phyloP scores from a whole-genome alignment of 1,284 basidiomycete genomes.

The Irpex lacteus region DNA sequence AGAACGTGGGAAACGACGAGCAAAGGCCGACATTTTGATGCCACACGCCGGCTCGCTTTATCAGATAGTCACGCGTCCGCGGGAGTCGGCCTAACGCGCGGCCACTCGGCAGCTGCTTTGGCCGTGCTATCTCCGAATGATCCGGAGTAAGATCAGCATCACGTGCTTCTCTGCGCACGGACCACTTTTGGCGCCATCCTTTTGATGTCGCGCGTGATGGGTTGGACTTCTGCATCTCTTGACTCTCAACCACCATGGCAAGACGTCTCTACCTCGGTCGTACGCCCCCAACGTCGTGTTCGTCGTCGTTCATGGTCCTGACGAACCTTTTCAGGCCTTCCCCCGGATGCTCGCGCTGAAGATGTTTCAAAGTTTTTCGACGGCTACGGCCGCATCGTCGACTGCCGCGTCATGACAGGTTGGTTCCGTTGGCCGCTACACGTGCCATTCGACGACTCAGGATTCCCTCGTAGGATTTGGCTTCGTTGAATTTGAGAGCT shows the following conservation, averaged over 20 bases:
- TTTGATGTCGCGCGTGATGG: constrained; percentile 19
- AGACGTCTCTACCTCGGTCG: constrained; percentile 83
- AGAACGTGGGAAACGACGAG: constrained; percentile 38
- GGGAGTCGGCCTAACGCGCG: not conserved
- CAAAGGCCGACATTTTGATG: not conserved
- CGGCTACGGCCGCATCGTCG: constrained; percentile 81
- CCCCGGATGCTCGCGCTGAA: constrained; percentile 73
- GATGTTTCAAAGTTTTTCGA: constrained; percentile 86
- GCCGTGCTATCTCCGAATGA: not conserved
- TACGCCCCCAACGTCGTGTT: constrained; percentile 35
- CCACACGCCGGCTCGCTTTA: constrained; percentile 17
- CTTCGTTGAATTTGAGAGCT: constrained; percentile 90
- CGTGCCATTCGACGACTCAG: not conserved
- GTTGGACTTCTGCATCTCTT: constrained; percentile 10
- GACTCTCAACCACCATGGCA: constrained; percentile 61
- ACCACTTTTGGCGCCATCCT: constrained; percentile 20
- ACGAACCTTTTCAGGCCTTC: constrained; percentile 52
- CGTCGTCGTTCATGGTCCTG: not conserved
- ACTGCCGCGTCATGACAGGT: constrained; percentile 94
- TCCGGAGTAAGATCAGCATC: constrained; percentile 3
- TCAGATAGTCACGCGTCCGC: constrained; percentile 25
- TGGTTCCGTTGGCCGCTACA: constrained; percentile 23
- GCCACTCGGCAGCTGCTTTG: not conserved
- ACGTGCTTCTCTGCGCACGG: constrained; percentile 25
- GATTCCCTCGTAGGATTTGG: constrained; percentile 65